Conservation (phyloP, 371 early-diverging fungal species). For the Syncephalastrum sp. region DNA sequence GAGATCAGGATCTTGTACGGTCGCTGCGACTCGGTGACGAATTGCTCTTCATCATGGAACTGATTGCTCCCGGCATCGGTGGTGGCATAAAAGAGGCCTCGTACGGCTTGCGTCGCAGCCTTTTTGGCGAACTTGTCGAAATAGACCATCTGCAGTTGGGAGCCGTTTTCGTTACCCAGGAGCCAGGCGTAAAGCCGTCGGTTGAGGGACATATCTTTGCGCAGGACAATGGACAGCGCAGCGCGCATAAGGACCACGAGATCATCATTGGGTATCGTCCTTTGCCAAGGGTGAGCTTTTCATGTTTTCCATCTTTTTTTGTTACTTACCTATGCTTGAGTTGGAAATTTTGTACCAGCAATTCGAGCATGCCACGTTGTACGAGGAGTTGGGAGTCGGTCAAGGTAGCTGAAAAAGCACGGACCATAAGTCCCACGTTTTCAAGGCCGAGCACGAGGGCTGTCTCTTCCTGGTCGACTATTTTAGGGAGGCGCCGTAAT, state of each 20-base stretch:
- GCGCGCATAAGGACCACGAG: conserved; percentile 62
- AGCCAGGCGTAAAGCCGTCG: conserved; percentile 90
- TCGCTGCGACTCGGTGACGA: conserved; percentile 57
- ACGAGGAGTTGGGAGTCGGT: conserved; percentile 77
- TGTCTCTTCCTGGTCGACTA: conserved; percentile 65
- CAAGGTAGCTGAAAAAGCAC: conserved; percentile 75
- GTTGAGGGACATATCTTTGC: conserved; percentile 94
- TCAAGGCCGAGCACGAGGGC: conserved; percentile 67
- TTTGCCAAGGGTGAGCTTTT: conserved; percentile 12
- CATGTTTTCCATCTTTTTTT: neutral
- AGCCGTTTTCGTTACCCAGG: conserved; percentile 46
- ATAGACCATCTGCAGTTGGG: conserved; percentile 36
- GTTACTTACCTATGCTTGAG: conserved; percentile 57
- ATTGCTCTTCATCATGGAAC: conserved; percentile 11
- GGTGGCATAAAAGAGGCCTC: conserved; percentile 51
- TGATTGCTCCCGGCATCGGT: conserved; percentile 7
- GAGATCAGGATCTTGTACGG: conserved; percentile 84
- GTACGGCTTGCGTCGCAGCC: conserved; percentile 48
- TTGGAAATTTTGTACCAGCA: conserved; percentile 79
- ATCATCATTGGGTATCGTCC: conserved; percentile 66
- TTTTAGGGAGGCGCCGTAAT: conserved; percentile 69
- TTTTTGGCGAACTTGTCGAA: conserved; percentile 38
- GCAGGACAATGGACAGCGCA: conserved; percentile 78
- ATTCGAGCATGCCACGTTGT: conserved; percentile 81
- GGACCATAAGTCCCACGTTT: conserved; percentile 70